Evolutionary conservation across 2,329 filamentous ascomycete species (phyloP).

Genomic region (Didymella arachidicola): DNA sequence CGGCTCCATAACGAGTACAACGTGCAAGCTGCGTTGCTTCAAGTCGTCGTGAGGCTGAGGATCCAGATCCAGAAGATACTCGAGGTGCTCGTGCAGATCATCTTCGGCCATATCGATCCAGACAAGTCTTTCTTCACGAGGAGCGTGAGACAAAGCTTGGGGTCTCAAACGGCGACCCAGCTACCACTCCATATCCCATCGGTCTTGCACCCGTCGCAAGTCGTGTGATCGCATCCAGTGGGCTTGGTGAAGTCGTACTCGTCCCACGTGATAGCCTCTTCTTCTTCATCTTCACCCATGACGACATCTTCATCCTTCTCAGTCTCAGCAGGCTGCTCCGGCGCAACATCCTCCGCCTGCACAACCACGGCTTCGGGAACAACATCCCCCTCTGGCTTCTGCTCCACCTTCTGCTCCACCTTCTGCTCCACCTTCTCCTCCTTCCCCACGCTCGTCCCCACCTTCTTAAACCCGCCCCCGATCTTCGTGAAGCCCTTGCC

Average conservation of each 20-base stretch:
- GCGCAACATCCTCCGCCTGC: conserved; percentile 38
- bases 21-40: not conserved
- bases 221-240: conserved; percentile 55
- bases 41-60: not conserved
- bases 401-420: not conserved
- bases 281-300: conserved; percentile 37
- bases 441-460: conserved; percentile 57
- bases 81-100: not conserved
- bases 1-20: not conserved
- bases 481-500: conserved; percentile 19
- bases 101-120: not conserved
- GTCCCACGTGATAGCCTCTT: conserved; percentile 47
- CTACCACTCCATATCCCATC: conserved; percentile 34
- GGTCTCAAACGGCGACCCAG: conserved; percentile 49
- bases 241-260: conserved; percentile 63
- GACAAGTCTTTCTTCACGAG: no score
- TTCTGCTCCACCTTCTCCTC: not conserved
- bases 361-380: conserved; percentile 10
- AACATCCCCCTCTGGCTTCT: conserved; percentile 7
- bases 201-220: conserved; percentile 35
- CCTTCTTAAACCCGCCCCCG: conserved; percentile 71
- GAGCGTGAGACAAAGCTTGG: not conserved
- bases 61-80: not conserved
- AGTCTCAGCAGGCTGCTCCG: conserved; percentile 14
- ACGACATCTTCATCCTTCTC: conserved; percentile 40